phyloP scores from a whole-genome alignment of 2,329 filamentous ascomycete genomes.

The Bipolaris victoriae region DNA sequence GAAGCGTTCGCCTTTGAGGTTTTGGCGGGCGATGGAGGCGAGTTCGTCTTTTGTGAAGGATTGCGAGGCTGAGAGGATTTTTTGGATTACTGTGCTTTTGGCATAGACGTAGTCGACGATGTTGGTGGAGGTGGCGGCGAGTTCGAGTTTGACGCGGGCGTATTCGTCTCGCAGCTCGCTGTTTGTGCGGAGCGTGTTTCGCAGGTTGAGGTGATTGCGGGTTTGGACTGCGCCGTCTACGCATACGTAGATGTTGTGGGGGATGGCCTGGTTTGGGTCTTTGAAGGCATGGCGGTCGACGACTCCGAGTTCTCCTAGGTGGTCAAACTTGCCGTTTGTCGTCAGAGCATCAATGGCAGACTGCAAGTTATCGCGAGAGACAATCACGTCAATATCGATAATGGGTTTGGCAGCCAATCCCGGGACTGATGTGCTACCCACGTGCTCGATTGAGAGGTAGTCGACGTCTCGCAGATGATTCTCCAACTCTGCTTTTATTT shows the following conservation, averaged over 20 bases:
- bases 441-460: conserved; percentile 43
- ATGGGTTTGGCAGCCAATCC: conserved; percentile 46
- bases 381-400: conserved; percentile 48
- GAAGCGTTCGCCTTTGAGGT: conserved; percentile 22
- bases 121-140: conserved; percentile 26
- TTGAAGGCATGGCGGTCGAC: conserved; percentile 45
- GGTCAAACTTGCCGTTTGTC: conserved; percentile 38
- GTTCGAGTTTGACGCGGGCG: conserved; percentile 27
- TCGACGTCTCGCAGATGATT: conserved; percentile 19
- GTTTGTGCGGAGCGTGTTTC: conserved; percentile 44
- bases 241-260: conserved; percentile 48
- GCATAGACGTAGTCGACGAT: conserved; percentile 31
- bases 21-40: conserved; percentile 23
- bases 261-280: conserved; percentile 35
- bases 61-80: conserved; percentile 25
- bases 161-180: conserved; percentile 41
- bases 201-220: conserved; percentile 49
- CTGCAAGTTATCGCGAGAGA: conserved; percentile 31
- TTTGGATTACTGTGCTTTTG: conserved; percentile 29
- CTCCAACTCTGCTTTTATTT: conserved; percentile 27
- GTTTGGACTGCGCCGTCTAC: conserved; percentile 43
- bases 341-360: conserved; percentile 40
- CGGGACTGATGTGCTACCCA: conserved; percentile 49
- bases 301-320: conserved; percentile 48
- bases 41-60: conserved; percentile 29